Percentiles rank a stretch among this genome's conserved stretches.
phyloP scores from a whole-genome alignment of 148 eudicot species.

The Dianthus caryophyllus region DNA sequence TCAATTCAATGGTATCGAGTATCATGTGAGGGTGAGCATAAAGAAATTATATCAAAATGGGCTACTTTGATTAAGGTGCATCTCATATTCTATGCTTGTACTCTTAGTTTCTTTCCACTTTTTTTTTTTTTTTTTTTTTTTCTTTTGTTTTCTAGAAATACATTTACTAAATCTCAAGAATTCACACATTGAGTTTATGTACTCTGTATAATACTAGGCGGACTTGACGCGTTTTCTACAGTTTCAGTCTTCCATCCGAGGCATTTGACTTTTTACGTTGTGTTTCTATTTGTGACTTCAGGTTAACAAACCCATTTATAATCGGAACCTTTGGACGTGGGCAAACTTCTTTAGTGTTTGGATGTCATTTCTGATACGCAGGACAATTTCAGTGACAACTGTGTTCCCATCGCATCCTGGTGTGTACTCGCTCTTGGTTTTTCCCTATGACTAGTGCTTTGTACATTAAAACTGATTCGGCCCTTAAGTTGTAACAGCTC shows the following conservation, averaged over 20 bases:
- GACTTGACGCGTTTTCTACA: conserved; percentile 18
- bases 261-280: conserved; percentile 5
- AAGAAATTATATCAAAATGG: conserved; percentile 72
- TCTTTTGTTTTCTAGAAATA: too few relatives aligned
- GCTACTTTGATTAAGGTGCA: neutral
- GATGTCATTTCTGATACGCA: conserved; percentile 60
- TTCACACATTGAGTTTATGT: too few relatives aligned
- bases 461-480: neutral
- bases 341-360: conserved; percentile 68
- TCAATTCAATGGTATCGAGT: conserved; percentile 91
- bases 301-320: conserved; percentile 84
- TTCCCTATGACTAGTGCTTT: neutral
- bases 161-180: too few relatives aligned
- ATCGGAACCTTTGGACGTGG: conserved; percentile 90
- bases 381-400: conserved; percentile 60
- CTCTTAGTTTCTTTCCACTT: neutral
- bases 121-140: too few relatives aligned
- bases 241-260: conserved; percentile 32
- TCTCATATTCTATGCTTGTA: neutral
- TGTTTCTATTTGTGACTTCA: conserved; percentile 20
- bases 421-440: conserved; percentile 16
- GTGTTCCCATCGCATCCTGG: conserved; percentile 66
- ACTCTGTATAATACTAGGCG: neutral
- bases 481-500: conserved; percentile 50
- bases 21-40: conserved; percentile 68